Percentiles rank a stretch among this genome's conserved stretches.
These are phyloP conservation scores for Aureobasidium sp. DNA, from an alignment of 2,329 filamentous ascomycete species.

Conservation along the genomic window DNA sequence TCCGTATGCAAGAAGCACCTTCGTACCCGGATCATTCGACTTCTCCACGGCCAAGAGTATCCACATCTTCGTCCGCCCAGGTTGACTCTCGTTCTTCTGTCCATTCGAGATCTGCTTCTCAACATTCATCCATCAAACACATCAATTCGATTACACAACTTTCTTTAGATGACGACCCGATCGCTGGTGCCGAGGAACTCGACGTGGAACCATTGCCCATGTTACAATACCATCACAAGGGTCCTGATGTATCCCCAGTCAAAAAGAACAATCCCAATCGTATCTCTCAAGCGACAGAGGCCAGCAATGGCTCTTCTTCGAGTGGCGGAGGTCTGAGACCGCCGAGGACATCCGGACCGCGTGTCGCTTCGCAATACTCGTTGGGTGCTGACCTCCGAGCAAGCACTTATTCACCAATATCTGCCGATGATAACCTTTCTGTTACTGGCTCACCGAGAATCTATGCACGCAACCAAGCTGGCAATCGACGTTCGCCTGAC, in stretches of 20 bases:
- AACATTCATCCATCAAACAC: conserved; percentile 16
- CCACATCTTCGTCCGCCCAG: conserved; percentile 25
- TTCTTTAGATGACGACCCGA: conserved; percentile 21
- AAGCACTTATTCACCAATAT: conserved; percentile 50
- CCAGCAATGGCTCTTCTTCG: conserved; percentile 28
- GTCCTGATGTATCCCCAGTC: conserved; percentile 33
- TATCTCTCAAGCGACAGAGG: conserved; percentile 27
- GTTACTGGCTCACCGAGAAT: conserved; percentile 34
- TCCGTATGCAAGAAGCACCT: conserved; percentile 29
- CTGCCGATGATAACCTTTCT: conserved; percentile 31
- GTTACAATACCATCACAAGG: conserved; percentile 45
- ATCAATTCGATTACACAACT: conserved; percentile 17
- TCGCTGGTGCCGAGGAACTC: conserved; percentile 20
- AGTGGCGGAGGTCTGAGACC: conserved; percentile 23
- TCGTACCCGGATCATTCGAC: conserved; percentile 30
- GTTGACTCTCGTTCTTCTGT: conserved; percentile 6
- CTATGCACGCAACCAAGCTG: conserved; percentile 44
- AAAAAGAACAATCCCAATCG: conserved; percentile 24
- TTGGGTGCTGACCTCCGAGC: conserved; percentile 64
- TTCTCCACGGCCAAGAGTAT: conserved; percentile 25
- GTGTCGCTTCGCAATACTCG: conserved; percentile 73
- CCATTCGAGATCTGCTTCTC: conserved; percentile 14
- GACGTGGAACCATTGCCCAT: conserved; percentile 30
- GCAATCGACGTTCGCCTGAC: conserved; percentile 51
- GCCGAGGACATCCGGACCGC: conserved; percentile 52